Evolutionary conservation across 441 rosid genomes (phyloP), one percentile per base, ranked within the genome.

Genomic region (Breynia disticha): DNA sequence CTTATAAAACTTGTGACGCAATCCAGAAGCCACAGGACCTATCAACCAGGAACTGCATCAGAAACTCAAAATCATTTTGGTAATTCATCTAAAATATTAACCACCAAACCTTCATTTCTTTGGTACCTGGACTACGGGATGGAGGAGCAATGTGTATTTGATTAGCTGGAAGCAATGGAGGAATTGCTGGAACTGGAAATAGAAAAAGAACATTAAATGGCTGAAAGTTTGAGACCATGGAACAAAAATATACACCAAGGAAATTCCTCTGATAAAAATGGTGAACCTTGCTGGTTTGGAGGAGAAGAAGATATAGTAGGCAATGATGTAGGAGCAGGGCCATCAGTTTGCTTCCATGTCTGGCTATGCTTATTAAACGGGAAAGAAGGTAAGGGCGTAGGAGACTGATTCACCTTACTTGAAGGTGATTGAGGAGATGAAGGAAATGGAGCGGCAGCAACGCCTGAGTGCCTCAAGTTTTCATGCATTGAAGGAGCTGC

Each of bases 91-190:
- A 15, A 42, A 28, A 61, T 8, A 57, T 53, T 46, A 54, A 43
- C 46, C 47, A 54, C 49, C 24, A 58, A 39, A 46, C 48, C 15
- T 48, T 66, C 35, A 46, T 24, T 22, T 32, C 58, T 39, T 43
- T 35, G 46, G 51, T 68, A 83, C 90, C 85, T 75, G 69, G 76
- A 64, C 69, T 41, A 45, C 45, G 48, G 32, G 94, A 76, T 50
- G 87, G 62, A 72, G 76, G 61, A 75, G 77, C 74, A 75, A 68
- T 19, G 66, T 67, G 75, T 60, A 62, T 58, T 53, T 11, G 58
- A 66, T 60, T 60, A 19, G 80, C 81, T 57, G 52, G 56, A 53
- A 58, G 60, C 24, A 62, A 53, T 17, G 90, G 86, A 70, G 82
- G 71, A 37, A 56, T 48, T 41, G 50, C 60, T 22, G 68, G 79